Percentiles rank a stretch among this genome's conserved stretches.
These are phyloP conservation scores for Vitis hybrid DNA, from an alignment of 177 flowering plant genomes.

Conservation along the genomic window DNA sequence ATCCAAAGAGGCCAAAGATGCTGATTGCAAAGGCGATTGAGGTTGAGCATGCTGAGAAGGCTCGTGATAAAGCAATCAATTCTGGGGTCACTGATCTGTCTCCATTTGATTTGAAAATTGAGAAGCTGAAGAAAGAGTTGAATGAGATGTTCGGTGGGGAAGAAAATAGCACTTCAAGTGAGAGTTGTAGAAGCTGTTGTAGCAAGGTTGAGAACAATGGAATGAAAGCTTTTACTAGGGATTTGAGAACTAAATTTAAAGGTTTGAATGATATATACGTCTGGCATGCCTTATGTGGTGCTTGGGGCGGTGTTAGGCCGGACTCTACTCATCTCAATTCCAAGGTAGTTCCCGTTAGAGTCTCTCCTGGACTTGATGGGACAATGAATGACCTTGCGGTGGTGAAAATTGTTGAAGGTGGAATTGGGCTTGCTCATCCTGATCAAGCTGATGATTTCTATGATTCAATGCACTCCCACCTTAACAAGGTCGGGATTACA, in stretches of 20 bases:
- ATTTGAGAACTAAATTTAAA: conserved; percentile 61
- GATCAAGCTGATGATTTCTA: conserved; percentile 66
- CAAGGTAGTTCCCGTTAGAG: conserved; percentile 41
- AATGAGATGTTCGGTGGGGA: conserved; percentile 39
- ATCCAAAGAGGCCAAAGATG: conserved; percentile 63
- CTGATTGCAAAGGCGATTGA: conserved; percentile 68
- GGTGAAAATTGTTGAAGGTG: conserved; percentile 68
- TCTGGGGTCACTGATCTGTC: conserved; percentile 51
- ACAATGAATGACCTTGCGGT: conserved; percentile 88
- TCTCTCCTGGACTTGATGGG: conserved; percentile 71
- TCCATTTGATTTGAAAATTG: conserved; percentile 31
- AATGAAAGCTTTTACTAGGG: conserved; percentile 67
- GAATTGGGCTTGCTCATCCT: conserved; percentile 78
- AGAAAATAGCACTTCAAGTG: conserved; percentile 6
- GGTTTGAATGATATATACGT: conserved; percentile 81
- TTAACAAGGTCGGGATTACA: conserved; percentile 65
- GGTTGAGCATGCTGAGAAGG: conserved; percentile 66
- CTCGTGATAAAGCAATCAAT: conserved; percentile 36
- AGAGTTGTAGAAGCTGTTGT: conserved; percentile 20
- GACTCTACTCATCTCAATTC: conserved; percentile 57
- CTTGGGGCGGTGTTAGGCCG: conserved; percentile 92
- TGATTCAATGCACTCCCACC: conserved; percentile 80
- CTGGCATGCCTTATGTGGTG: conserved; percentile 95
- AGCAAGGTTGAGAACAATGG: conserved; percentile 35
- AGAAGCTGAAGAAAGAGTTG: conserved; percentile 41